Base-by-base conservation (phyloP, 208 protist genomes). In the Trichomonas gallinae region DNA sequence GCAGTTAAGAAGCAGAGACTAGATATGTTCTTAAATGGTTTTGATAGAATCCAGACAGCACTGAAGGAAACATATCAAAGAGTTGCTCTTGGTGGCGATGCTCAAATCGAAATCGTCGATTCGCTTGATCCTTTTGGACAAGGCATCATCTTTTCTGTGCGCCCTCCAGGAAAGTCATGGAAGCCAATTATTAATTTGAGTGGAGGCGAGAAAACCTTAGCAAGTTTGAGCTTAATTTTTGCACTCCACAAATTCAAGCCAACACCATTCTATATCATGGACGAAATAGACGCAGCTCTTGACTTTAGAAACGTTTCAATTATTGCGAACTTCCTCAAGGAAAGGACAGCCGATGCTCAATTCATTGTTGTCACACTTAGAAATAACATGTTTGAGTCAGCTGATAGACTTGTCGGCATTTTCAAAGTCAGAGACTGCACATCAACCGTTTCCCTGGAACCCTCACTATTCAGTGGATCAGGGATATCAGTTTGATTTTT, bases 241-340 rank as follows among this genome's bases (percentile, higher is more conserved):
- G 99, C 99, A 31, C 98, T 99, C 26, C 99, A 99, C 97, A 98
- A 99, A 97, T 99, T 99, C 97, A 99, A 99, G 97, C 99, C 97
- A 81, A 97, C 97, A 0, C 97, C 97, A 34, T 96, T 99, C 49
- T 99, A 99, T 98, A 99, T 99, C 72, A 99, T 99, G 99, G 99
- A 99, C 98, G 99, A 99, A 97, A 99, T 99, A 96, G 99, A 99
- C 97, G 99, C 99, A 26, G 99, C 99, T 10, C 98, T 99, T 15
- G 99, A 99, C 97, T 99, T 99, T 97, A 98, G 98, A 63, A 99
- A 99, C 97, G 98, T 99, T 10, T 99, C 98, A 26, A 99, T 99
- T 96, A 98, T 99, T 26, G 99, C 99, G 36, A 98, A 99, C 97
- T 98, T 98, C 93, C 96, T 98, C n/a, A 97, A 97, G 96, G 98